Conservation (phyloP, 331 rosid genomes). For the Cydonia oblonga region DNA sequence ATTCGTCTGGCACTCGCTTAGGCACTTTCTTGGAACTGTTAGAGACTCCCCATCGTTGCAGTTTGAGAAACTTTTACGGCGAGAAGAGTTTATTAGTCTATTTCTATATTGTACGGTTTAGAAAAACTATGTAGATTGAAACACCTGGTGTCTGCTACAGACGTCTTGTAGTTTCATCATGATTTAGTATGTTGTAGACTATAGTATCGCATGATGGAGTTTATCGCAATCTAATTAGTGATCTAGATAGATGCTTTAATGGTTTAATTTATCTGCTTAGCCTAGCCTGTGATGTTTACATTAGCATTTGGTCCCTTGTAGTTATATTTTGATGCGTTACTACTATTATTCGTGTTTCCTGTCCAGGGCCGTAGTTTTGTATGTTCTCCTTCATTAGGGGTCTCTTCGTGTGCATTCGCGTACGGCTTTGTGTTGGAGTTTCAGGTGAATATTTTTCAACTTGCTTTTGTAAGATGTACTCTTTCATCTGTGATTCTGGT, state of each 20-base stretch:
- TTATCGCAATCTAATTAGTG: constrained; percentile 10
- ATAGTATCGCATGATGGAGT: constrained; percentile 12
- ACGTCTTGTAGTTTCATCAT: constrained; percentile 24
- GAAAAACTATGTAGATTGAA: constrained; percentile 31
- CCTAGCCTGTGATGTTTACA: background rate
- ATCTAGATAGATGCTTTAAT: constrained; percentile 11
- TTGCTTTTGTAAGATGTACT: no score
- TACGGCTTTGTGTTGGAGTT: no score
- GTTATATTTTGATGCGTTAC: background rate
- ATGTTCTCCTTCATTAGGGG: background rate
- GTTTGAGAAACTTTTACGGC: constrained; percentile 19
- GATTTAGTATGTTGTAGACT: constrained; percentile 24
- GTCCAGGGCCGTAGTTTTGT: background rate
- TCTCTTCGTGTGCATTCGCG: no score
- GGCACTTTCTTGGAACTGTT: constrained; percentile 28
- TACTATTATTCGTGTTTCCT: background rate
- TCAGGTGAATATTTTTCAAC: no score
- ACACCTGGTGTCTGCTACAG: constrained; percentile 23
- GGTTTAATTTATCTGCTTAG: background rate
- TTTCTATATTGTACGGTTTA: constrained; percentile 32
- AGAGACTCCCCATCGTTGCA: constrained; percentile 14
- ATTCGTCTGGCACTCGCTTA: constrained; percentile 22
- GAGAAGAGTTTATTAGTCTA: constrained; percentile 26
- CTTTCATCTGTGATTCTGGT: no score
- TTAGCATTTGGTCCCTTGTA: background rate